Percentiles rank a stretch among this genome's conserved stretches.
Conservation (phyloP, 176 grass and related monocot species). For the Lolium multiflorum region DNA sequence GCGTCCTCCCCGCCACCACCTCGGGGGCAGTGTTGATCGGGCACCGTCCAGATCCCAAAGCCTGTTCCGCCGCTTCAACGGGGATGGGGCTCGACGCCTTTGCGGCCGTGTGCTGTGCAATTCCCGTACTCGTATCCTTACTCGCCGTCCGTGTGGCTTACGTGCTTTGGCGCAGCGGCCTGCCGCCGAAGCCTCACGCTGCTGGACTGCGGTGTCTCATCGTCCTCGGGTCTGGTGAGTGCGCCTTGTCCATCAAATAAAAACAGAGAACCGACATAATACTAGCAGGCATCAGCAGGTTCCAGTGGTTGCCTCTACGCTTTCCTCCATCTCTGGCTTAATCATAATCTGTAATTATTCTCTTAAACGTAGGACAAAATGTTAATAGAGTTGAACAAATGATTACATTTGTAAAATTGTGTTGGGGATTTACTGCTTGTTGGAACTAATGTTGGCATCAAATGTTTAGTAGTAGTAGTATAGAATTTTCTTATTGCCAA, state of each 20-base stretch:
- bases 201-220: conserved; percentile 53
- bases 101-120: neutral
- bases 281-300: no score
- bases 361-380: no score
- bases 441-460: neutral
- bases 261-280: neutral
- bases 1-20: no score
- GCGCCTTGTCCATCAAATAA: neutral
- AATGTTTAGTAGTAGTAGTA: no score
- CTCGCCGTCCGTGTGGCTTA: conserved; percentile 52
- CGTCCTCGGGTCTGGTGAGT: conserved; percentile 69
- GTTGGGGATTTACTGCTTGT: neutral
- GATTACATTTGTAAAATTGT: conserved; percentile 1
- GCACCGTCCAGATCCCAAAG: no score
- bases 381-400: no score
- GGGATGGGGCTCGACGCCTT: conserved; percentile 34
- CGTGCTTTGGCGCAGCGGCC: conserved; percentile 55
- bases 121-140: conserved; percentile 53
- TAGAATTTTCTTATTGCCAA: neutral
- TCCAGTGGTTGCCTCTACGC: no score
- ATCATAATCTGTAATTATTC: no score
- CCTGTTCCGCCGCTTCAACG: neutral
- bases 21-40: no score
- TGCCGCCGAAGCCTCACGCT: conserved; percentile 11
- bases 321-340: no score